Evolutionary conservation across 2,329 filamentous ascomycete genomes (phyloP), one percentile per base, ranked within the genome.

Genomic region (Phialophora tarda): DNA sequence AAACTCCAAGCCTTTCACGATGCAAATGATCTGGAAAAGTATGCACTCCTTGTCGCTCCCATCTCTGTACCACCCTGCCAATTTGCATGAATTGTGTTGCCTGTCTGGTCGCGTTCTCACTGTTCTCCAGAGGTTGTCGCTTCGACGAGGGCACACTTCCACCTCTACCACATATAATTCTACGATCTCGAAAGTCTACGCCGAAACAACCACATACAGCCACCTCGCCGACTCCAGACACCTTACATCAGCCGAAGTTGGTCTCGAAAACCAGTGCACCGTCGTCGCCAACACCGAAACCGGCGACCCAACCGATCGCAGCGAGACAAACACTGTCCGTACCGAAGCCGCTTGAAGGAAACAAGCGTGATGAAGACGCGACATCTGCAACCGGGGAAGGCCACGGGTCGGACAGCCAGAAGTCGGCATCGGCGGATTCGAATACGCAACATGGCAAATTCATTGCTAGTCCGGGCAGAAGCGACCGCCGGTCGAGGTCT

Each of bases 1-100:
- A 79, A 82, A 70, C 82, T 86, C 76, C 76, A 79, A 71, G 79
- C 78, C 54, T 86, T 87, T 71, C 81, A 88, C 68, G 83, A 86
- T 74, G 79, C 82, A 72, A 86, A 87, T 77, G 82, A 86, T 71
- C 79, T 88, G 48, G 74, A 82, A 71, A 83, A 83, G 86, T 88
- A 82, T 78, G 84, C 78, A 56, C 59, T 38, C 55, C 59, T 50
- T 53, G 70, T 72, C 54, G 60, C 59, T 66, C 17, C 47, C 26
- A 56, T 56, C n/a, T 26, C 17, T 41, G 14, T 28, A 53, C 24
- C 51, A 64, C 63, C 65, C 30, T 60, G 47, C 23, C 62, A 71
- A 41, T 26, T 57, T 62, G 7, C 47, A 34, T 21, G 41, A 61
- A 51, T 60, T 58, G 47, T 64, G 26, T 51, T 53, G 23, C 65